Conservation (phyloP, 163 green algal genomes). For the Dunaliella salina region DNA sequence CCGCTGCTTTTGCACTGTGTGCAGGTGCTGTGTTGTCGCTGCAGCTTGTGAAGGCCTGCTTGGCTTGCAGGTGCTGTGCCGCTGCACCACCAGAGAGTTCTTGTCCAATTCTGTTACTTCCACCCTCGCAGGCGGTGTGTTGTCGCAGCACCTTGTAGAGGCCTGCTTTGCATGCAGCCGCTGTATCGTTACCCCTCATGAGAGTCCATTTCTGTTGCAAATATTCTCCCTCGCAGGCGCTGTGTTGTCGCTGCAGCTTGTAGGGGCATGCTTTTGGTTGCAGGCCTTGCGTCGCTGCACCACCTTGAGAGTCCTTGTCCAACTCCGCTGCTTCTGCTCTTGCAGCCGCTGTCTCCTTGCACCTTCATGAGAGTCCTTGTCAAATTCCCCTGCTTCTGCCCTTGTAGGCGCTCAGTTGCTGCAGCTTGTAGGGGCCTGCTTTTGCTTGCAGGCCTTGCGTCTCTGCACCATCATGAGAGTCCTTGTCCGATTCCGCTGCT, state of each 20-base stretch:
- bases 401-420: slow-evolving; percentile 64
- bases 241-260: slow-evolving; percentile 86
- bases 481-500: not conserved
- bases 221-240: slow-evolving; percentile 24
- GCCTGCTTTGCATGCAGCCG: no score
- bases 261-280: slow-evolving; percentile 58
- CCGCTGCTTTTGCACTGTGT: no score
- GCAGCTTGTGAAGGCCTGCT: not conserved
- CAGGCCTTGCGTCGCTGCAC: slow-evolving; percentile 6
- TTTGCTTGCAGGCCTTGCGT: slow-evolving; percentile 12
- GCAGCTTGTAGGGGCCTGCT: slow-evolving; percentile 81
- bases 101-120: not conserved
- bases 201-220: not conserved
- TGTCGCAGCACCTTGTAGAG: slow-evolving; percentile 90
- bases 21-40: not conserved
- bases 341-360: no score
- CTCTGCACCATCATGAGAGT: not conserved
- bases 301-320: not conserved
- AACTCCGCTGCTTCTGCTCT: not conserved
- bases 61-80: not conserved
- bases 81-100: not conserved
- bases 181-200: not conserved
- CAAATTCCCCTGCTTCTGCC: not conserved
- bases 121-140: slow-evolving; percentile 29
- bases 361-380: not conserved